Conservation (phyloP, 331 rosid genomes). For the Erythrophleum ivorense region DNA sequence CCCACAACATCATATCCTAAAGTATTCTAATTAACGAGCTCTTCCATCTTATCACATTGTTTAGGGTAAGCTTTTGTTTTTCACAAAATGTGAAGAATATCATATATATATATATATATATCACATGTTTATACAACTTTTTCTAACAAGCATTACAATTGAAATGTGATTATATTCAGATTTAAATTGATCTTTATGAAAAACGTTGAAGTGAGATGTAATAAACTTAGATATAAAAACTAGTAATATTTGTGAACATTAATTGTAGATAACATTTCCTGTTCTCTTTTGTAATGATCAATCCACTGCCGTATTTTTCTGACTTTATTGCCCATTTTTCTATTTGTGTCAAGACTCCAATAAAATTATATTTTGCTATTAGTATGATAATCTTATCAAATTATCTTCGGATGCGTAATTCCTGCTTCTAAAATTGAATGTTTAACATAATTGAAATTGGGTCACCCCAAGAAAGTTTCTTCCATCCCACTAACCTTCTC, state of each 20-base stretch:
- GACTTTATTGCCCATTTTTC: background rate
- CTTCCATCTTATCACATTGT: no score
- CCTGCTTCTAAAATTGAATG: background rate
- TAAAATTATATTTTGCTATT: background rate
- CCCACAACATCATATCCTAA: no score
- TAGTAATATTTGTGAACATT: background rate
- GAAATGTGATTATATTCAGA: background rate
- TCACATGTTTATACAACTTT: no score
- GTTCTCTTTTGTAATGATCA: no score
- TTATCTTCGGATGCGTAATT: background rate
- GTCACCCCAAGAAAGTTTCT: background rate
- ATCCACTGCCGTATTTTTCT: background rate
- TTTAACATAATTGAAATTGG: background rate
- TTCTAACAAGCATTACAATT: background rate
- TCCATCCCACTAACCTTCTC: background rate
- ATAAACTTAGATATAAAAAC: no score
- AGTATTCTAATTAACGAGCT: no score
- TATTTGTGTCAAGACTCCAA: background rate
- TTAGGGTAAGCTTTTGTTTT: no score
- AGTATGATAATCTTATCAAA: background rate
- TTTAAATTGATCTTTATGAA: background rate
- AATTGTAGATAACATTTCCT: no score
- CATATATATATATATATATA: no score
- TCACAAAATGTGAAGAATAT: no score
- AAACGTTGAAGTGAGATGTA: background rate